These are phyloP conservation scores for Nicotiana undulata DNA, from an alignment of 257 asterid genomes.

Conservation along the genomic window DNA sequence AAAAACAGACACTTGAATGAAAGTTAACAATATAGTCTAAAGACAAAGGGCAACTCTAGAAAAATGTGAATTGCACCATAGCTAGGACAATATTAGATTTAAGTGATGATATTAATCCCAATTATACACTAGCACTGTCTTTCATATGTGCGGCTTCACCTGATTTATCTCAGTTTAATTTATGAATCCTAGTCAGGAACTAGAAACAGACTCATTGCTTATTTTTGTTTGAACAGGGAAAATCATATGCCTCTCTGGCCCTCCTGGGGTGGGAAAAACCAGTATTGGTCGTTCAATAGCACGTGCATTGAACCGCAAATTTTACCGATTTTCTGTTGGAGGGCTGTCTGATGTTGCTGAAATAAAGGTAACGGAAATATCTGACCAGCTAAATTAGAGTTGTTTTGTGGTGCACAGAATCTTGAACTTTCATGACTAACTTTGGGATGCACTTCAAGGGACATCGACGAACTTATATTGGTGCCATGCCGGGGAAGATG, in stretches of 20 bases:
- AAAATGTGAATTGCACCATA: not conserved
- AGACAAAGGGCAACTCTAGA: not conserved
- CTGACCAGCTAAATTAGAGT: not conserved
- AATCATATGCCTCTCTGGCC: constrained; percentile 96
- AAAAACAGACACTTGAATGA: not conserved
- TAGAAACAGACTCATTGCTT: constrained; percentile 2
- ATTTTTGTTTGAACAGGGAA: constrained; percentile 52
- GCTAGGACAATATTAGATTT: not conserved
- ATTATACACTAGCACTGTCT: not conserved
- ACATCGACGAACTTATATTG: constrained; percentile 97
- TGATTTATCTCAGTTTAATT: not conserved
- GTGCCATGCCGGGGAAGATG: constrained; percentile 99
- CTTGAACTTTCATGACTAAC: constrained; percentile 12
- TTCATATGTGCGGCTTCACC: not conserved
- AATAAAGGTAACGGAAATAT: constrained; percentile 58
- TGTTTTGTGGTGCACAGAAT: not conserved
- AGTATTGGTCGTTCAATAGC: constrained; percentile 99
- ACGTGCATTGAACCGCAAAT: constrained; percentile 95
- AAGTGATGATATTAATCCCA: not conserved
- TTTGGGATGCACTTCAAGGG: constrained; percentile 46
- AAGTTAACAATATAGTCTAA: not conserved
- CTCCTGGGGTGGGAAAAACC: constrained; percentile 99
- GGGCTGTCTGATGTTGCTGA: constrained; percentile 99
- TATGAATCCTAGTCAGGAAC: not conserved
- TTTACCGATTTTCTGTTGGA: constrained; percentile 97